phyloP scores from a whole-genome alignment of 257 asterid species.

The Lantana camara region DNA sequence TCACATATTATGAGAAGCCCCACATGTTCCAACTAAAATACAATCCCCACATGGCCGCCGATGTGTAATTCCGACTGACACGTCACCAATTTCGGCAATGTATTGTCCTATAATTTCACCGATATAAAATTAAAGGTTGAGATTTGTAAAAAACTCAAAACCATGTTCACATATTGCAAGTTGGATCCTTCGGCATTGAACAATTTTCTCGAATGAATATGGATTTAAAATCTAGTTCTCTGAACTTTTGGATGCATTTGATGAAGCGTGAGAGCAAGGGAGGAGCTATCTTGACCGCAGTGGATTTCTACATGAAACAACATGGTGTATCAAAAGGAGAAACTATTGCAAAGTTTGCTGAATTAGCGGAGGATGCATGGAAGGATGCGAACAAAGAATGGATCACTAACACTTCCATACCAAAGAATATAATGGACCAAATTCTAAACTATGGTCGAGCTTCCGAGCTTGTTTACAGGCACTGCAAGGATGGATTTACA shows the following conservation, averaged over 20 bases:
- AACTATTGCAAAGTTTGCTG: not conserved
- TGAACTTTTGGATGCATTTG: not conserved
- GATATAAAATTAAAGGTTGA: too few species aligned
- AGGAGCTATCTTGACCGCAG: not conserved
- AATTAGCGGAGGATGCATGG: constrained; percentile 22
- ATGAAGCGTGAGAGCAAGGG: constrained; percentile 18
- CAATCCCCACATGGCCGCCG: too few species aligned
- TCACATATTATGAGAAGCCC: too few species aligned
- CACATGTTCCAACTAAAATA: too few species aligned
- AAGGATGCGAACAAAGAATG: constrained; percentile 9
- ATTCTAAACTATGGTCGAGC: constrained; percentile 7
- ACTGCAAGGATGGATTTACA: constrained; percentile 12
- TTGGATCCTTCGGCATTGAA: too few species aligned
- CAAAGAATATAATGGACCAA: not conserved
- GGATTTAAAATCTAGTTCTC: too few species aligned
- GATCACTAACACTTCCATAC: not conserved
- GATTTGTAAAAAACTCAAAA: too few species aligned
- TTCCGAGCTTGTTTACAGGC: constrained; percentile 11
- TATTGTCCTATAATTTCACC: too few species aligned
- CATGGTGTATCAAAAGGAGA: constrained; percentile 9
- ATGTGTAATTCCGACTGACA: too few species aligned
- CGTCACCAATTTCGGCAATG: too few species aligned
- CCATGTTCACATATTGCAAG: too few species aligned
- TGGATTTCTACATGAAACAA: constrained; percentile 16
- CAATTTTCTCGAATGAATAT: too few species aligned